Evolutionary conservation across 805 yeast genomes (phyloP).

Genomic region (Hanseniaspora hatyaiensis): DNA sequence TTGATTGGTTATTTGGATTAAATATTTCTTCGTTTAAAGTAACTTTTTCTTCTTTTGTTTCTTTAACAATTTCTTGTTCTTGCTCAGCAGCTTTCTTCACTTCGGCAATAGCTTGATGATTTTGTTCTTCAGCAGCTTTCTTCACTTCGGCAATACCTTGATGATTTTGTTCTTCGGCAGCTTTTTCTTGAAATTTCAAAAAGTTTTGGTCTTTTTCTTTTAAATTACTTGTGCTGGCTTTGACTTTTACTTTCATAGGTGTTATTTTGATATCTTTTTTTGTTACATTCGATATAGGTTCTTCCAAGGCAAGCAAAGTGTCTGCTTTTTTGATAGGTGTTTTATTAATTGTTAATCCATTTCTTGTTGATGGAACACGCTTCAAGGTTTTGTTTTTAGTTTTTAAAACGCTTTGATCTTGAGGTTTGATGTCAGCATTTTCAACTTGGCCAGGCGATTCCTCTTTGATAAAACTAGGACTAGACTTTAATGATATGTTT

Average conservation of each 20-base stretch:
- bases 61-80: too few relatives aligned
- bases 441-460: slow-evolving; percentile 8
- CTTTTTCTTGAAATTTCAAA: slow-evolving; percentile 13
- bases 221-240: background rate
- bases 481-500: background rate
- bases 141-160: too few relatives aligned
- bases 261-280: slow-evolving; percentile 5
- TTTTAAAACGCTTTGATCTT: too few relatives aligned
- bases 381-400: background rate
- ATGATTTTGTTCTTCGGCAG: too few relatives aligned
- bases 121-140: too few relatives aligned
- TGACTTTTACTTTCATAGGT: slow-evolving; percentile 5
- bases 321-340: background rate
- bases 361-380: slow-evolving; percentile 1
- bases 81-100: too few relatives aligned
- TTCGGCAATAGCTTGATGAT: too few relatives aligned
- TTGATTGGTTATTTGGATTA: too few relatives aligned
- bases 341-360: background rate
- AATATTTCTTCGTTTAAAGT: too few relatives aligned
- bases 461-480: slow-evolving; percentile 4
- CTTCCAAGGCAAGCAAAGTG: background rate
- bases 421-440: background rate
- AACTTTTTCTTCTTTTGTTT: too few relatives aligned
- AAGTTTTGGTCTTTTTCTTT: slow-evolving; percentile 7
- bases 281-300: slow-evolving; percentile 14